Conservation (phyloP, 108 stramenopile genomes). For the Licmophora abbreviata region DNA sequence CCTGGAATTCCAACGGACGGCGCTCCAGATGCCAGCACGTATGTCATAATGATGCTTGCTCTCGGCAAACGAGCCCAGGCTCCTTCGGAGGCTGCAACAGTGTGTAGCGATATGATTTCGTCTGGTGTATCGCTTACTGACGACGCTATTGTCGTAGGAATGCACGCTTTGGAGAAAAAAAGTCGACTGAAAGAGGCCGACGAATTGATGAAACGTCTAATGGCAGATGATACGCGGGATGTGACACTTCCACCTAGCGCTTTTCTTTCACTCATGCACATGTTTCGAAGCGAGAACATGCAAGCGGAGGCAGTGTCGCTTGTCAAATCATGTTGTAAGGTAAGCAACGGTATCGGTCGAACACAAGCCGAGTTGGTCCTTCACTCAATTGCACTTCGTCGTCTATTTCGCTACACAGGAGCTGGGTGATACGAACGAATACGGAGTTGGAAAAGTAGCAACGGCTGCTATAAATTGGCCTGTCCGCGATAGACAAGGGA, state of each 20-base stretch:
- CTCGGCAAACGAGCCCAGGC: constrained; percentile 12
- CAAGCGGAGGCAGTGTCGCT: no score
- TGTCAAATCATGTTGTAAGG: no score
- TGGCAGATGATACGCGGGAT: neutral
- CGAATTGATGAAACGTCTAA: neutral
- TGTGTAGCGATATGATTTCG: constrained; percentile 2
- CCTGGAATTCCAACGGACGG: neutral
- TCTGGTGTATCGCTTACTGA: neutral
- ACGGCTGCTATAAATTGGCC: no score
- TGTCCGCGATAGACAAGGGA: no score
- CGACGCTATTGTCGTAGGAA: neutral
- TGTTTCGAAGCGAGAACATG: constrained; percentile 5
- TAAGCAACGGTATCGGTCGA: no score
- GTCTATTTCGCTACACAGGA: no score
- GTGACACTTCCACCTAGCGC: neutral
- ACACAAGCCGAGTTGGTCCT: no score
- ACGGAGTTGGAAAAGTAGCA: no score
- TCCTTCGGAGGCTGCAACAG: constrained; percentile 11
- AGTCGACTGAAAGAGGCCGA: neutral
- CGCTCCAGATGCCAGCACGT: constrained; percentile 17
- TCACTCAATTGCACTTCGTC: no score
- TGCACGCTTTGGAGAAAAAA: neutral
- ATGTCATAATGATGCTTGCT: constrained; percentile 19
- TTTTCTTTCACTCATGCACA: neutral
- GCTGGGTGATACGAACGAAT: no score